Conservation (phyloP, 2,329 filamentous ascomycete species). For the Chlorencoelia australis region DNA sequence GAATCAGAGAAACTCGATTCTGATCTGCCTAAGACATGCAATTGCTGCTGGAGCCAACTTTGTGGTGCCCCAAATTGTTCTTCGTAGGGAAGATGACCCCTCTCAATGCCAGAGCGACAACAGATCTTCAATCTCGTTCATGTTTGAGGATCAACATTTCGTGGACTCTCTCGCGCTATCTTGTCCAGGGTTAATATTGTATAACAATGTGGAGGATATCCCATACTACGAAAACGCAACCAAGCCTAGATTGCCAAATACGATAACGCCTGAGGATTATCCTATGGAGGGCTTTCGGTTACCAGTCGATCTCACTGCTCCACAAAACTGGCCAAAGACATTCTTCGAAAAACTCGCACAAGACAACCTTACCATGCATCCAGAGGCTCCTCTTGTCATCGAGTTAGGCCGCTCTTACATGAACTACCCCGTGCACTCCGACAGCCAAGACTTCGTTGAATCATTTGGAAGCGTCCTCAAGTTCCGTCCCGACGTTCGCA, state of each 20-base stretch:
- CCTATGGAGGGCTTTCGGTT: no score
- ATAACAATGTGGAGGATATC: conserved; percentile 4
- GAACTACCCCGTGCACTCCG: conserved; percentile 16
- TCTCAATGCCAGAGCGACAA: conserved; percentile 9
- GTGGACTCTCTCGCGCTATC: conserved; percentile 14
- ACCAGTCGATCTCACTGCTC: no score
- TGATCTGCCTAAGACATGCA: conserved; percentile 23
- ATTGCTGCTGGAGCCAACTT: conserved; percentile 22
- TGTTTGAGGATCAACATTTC: conserved; percentile 20
- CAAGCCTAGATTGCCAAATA: no score
- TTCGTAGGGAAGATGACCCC: conserved; percentile 7
- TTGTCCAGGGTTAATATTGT: conserved; percentile 17
- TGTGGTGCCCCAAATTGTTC: conserved; percentile 16
- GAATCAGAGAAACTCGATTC: conserved; percentile 23
- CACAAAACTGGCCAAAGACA: no score
- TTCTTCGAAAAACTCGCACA: no score
- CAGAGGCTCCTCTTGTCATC: conserved; percentile 14
- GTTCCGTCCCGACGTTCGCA: conserved; percentile 14
- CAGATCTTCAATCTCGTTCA: conserved; percentile 14
- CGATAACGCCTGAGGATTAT: no score
- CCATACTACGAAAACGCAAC: no score
- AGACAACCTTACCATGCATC: no score
- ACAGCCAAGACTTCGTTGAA: conserved; percentile 13
- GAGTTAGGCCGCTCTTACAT: conserved; percentile 16
- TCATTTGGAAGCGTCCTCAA: conserved; percentile 20